These are phyloP conservation scores for Coemansia sp. DNA, from an alignment of 371 early-diverging fungal genomes.

Conservation along the genomic window DNA sequence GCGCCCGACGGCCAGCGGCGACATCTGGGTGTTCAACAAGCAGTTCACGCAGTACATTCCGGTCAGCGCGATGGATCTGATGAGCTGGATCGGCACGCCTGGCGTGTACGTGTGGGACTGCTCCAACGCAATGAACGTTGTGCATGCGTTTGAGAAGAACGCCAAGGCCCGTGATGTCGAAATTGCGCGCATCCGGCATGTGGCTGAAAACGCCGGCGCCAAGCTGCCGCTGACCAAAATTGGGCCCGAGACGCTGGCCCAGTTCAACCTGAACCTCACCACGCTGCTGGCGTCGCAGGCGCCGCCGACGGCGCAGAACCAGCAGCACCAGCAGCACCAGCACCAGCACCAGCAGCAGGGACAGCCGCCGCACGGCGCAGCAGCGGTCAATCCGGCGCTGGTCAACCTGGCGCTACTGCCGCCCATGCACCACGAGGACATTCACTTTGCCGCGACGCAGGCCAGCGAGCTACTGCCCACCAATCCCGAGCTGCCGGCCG, in stretches of 20 bases:
- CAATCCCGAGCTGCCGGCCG: constrained; percentile 94
- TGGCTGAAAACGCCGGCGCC: constrained; percentile 23
- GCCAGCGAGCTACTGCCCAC: constrained; percentile 85
- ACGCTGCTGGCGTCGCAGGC: constrained; percentile 26
- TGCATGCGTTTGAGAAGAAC: constrained; percentile 84
- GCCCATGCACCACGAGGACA: constrained; percentile 71
- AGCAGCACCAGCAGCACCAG: constrained; percentile 8
- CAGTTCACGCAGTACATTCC: constrained; percentile 97
- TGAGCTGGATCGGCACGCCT: constrained; percentile 93
- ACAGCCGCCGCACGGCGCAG: constrained; percentile 3
- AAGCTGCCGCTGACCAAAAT: constrained; percentile 21
- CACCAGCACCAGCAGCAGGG: constrained; percentile 28
- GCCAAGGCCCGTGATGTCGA: constrained; percentile 84
- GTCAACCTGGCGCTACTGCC: constrained; percentile 45
- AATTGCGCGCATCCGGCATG: constrained; percentile 44
- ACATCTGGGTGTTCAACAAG: constrained; percentile 98
- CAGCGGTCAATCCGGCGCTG: constrained; percentile 47
- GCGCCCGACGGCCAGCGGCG: constrained; percentile 90
- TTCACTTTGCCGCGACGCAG: constrained; percentile 92
- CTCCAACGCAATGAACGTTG: constrained; percentile 88
- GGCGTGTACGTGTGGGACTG: constrained; percentile 96
- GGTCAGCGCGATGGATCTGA: constrained; percentile 84
- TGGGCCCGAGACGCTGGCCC: constrained; percentile 15
- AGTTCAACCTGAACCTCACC: constrained; percentile 15
- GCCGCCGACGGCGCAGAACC: constrained; percentile 1